Evolutionary conservation across 2,329 filamentous ascomycete species (phyloP), one percentile per base, ranked within the genome.

Genomic region (Arthrobotrys entomopaga): DNA sequence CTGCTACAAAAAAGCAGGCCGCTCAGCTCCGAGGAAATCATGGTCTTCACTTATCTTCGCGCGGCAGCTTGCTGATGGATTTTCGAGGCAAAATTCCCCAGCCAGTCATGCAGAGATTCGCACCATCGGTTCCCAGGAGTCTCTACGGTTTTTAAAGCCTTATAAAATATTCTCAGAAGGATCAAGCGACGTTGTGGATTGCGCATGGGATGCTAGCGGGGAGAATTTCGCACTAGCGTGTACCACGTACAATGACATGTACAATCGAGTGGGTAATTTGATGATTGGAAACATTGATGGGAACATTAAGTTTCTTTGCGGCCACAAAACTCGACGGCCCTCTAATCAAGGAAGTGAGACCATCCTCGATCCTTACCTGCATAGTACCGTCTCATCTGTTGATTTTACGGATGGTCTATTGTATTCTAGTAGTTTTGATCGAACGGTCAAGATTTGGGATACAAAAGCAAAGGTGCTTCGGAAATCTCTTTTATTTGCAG

Each of bases 241-340:
- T 8, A 73, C 72, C 1, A 74, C 76, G 2, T 75, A 71, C 34
- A 76, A 70, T 10, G 78, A 79, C 43, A 67, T 50, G 42, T 79
- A 79, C 50, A 79, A 79, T 29, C 75, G 77, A 20, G 75, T 75
- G 10, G 77, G 77, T 2, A 79, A 79, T 65, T 76, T 79, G 7
- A 77, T 79, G 76, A 69, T 79, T 42, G 78, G 78, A 8, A 52
- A 29, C 24, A 26, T 71, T 1, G 57, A 77, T 15, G 59, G 65
- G 8, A 54, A 49, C 19, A 77, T 78, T 11, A 76, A 76, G 43
- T 77, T 78, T 65, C 54, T 79, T 4, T 77, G 77, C 59, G 76
- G 76, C 5, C 78, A 79, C 34, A 75, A 67, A 46, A 76, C 74
- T 24, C 60, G 19, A 26, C 49, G 70, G 6, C 65, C 71, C 7